Evolutionary conservation across 441 rosid species (phyloP), one percentile per base, ranked within the genome.

Genomic region (Adansonia gregorii): DNA sequence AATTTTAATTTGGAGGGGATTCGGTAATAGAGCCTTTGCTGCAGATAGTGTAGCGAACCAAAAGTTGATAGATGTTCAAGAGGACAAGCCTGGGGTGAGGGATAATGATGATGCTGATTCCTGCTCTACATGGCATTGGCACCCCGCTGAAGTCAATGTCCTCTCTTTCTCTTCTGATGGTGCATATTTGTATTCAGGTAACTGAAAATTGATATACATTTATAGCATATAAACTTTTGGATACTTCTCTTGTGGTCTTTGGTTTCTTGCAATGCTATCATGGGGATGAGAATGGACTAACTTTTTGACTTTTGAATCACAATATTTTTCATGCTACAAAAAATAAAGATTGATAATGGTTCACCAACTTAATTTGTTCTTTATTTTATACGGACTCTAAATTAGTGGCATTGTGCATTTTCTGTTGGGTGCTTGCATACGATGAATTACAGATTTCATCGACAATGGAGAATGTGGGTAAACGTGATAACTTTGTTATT

Each of bases 81-180:
- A 90, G 81, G 97, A 93, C 70, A 93, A 85, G 61, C 93, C 98
- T 75, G 98, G 95, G 20, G 98, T 97, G 73, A 87, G 98, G 83
- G 93, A 84, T 76, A 83, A 83, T 79, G 99, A 94, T 90, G 99
- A 97, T 86, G 95, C 98, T 78, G 97, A 92, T 77, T 91, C 92
- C 48, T 97, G 98, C 80, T 83, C 98, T 22, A 90, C 98, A 54
- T 93, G 95, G 97, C 98, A 94, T 82, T 97, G 99, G 98, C 99
- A 97, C 81, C 87, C 97, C 46, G 77, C 91, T 82, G 88, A 78
- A 86, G 91, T 97, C 10, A 92, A 85, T 63, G 83, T 83, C 59
- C 93, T 97, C 73, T 84, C 82, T 69, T 94, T 97, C 87, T 97
- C 99, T 82, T 90, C 94, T 1, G 99, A 97, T 85, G 99, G 99